Conservation (phyloP, 352 stramenopile genomes). For the Pythium plurisporium region DNA sequence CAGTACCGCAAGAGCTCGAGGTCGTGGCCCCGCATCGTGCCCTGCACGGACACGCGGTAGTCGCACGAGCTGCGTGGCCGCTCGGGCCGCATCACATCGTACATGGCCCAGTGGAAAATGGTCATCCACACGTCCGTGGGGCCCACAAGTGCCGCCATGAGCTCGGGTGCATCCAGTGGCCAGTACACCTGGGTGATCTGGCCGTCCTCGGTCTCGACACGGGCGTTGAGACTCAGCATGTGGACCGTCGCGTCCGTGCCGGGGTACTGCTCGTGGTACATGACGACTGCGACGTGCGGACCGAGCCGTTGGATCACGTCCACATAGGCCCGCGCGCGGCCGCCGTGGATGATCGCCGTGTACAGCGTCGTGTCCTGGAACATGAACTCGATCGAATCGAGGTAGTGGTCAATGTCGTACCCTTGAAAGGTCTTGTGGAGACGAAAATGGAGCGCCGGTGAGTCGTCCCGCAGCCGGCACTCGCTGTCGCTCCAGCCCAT, state of each 20-base stretch:
- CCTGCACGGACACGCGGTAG: background rate
- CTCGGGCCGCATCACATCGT: background rate
- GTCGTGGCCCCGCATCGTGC: background rate
- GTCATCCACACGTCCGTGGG: background rate
- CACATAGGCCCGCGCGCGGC: background rate
- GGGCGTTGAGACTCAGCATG: background rate
- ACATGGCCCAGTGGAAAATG: background rate
- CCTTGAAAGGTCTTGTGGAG: slow-evolving; percentile 8
- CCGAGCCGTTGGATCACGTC: slow-evolving; percentile 15
- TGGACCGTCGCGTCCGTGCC: slow-evolving; percentile 4
- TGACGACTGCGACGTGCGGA: slow-evolving; percentile 8
- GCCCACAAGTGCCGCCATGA: background rate
- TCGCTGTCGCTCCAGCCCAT: slow-evolving; percentile 9
- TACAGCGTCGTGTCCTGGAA: background rate
- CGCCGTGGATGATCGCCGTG: background rate
- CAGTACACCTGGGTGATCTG: background rate
- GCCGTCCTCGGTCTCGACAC: background rate
- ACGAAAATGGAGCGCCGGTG: slow-evolving; percentile 7
- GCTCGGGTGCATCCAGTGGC: background rate
- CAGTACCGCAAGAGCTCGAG: background rate
- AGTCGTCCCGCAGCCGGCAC: background rate
- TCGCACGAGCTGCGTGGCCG: background rate
- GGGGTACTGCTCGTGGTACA: slow-evolving; percentile 11
- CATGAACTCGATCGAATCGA: background rate
- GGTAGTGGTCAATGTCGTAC: background rate